Evolutionary conservation across 768 basidiomycete genomes (phyloP).

Genomic region (Boletales sp.): DNA sequence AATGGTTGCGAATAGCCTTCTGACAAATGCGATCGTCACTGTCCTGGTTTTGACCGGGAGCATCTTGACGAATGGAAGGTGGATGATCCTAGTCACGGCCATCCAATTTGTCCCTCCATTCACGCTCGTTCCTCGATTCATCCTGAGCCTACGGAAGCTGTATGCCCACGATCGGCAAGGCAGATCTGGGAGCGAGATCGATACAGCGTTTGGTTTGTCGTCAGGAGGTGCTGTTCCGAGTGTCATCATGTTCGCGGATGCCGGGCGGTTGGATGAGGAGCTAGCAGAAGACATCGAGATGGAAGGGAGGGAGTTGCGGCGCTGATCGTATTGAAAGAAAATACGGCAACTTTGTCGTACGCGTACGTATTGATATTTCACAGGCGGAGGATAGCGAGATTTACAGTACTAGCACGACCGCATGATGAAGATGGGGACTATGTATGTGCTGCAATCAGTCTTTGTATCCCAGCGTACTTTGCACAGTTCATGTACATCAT

Average conservation of each 20-base stretch:
- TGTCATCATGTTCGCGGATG: not conserved
- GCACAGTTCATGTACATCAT: no score
- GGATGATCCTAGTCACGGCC: not conserved
- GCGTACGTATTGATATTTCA: not conserved
- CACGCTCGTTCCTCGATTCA: not conserved
- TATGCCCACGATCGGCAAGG: not conserved
- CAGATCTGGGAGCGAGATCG: not conserved
- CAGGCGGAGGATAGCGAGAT: no score
- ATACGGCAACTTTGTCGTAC: no score
- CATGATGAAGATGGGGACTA: no score
- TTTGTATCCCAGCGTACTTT: no score
- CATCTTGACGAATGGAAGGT: not conserved
- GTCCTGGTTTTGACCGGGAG: not conserved
- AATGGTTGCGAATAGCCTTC: not conserved
- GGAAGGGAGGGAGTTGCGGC: not conserved
- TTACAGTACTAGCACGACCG: no score
- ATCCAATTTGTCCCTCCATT: not conserved
- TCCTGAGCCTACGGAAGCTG: not conserved
- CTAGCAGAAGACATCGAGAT: not conserved
- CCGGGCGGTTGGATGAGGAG: not conserved
- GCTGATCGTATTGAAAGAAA: no score
- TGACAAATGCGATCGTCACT: not conserved
- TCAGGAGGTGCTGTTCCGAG: not conserved
- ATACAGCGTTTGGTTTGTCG: not conserved
- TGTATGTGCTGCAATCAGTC: no score